phyloP scores from a whole-genome alignment of 2,329 filamentous ascomycete genomes.

The Lachnum nothofagi region DNA sequence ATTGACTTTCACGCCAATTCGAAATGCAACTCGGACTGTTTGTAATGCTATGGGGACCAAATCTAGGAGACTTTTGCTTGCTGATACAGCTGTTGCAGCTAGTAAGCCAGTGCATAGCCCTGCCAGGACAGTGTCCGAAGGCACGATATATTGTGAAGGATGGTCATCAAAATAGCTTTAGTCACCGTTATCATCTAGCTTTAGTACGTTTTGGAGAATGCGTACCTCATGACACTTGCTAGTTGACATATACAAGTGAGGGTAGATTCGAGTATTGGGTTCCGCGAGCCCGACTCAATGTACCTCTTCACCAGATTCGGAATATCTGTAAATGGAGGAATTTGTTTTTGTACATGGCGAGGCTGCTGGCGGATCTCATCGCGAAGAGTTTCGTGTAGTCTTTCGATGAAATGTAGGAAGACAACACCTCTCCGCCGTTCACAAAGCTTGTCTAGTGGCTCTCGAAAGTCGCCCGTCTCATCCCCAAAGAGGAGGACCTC shows the following conservation, averaged over 20 bases:
- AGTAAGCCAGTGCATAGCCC: constrained; percentile 29
- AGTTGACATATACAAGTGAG: constrained; percentile 6
- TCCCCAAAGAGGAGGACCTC: constrained; percentile 7
- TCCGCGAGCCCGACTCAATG: not conserved
- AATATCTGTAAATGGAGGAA: constrained; percentile 6
- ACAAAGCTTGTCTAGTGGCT: constrained; percentile 5
- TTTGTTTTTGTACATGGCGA: constrained; percentile 4
- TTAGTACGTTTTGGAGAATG: not conserved
- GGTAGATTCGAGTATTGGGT: not conserved
- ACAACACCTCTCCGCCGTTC: constrained; percentile 1
- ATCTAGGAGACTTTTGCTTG: constrained; percentile 20
- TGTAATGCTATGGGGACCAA: constrained; percentile 26
- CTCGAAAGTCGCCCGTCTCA: constrained; percentile 6
- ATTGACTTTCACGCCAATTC: constrained; percentile 18
- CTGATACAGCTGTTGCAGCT: constrained; percentile 27
- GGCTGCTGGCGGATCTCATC: not conserved
- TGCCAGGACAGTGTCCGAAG: not conserved
- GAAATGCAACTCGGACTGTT: constrained; percentile 25
- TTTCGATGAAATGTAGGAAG: not conserved
- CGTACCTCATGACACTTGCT: constrained; percentile 4
- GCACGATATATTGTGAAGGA: not conserved
- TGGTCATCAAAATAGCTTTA: not conserved
- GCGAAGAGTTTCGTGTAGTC: not conserved
- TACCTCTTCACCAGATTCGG: constrained; percentile 3
- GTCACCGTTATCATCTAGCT: no score